Conservation (phyloP, 1,139 yeast genomes). For the Sugiyamaella pinicola region DNA sequence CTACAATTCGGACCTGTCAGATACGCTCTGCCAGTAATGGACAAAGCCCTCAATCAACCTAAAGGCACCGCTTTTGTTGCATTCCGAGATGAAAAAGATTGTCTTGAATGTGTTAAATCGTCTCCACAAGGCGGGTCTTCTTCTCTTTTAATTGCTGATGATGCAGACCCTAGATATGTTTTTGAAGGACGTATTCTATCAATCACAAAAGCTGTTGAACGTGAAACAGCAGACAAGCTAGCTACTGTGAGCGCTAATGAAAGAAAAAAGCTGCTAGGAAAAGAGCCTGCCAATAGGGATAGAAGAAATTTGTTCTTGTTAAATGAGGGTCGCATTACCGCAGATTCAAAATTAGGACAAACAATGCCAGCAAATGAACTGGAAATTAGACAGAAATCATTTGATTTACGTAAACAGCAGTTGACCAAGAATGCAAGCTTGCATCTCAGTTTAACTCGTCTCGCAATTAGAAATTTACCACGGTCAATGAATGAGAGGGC, state of each 20-base stretch:
- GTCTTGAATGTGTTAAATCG: conserved; percentile 64
- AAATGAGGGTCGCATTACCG: conserved; percentile 91
- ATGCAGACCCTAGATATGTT: conserved; percentile 84
- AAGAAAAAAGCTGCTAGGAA: conserved; percentile 77
- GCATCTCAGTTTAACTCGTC: conserved; percentile 87
- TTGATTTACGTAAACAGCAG: conserved; percentile 83
- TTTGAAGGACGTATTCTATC: conserved; percentile 90
- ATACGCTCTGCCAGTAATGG: conserved; percentile 92
- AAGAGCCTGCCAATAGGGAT: conserved; percentile 77
- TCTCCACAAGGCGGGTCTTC: conserved; percentile 78
- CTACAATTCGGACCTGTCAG: conserved; percentile 81
- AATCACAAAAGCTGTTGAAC: conserved; percentile 79
- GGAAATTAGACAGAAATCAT: conserved; percentile 87
- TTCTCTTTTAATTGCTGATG: conserved; percentile 86
- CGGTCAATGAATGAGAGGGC: conserved; percentile 88
- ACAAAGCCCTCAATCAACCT: conserved; percentile 80
- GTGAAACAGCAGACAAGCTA: conserved; percentile 78
- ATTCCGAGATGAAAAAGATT: conserved; percentile 63
- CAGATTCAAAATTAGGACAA: conserved; percentile 76
- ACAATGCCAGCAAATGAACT: conserved; percentile 69
- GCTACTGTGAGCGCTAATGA: conserved; percentile 73
- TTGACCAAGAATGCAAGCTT: conserved; percentile 86
- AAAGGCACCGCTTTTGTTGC: conserved; percentile 97
- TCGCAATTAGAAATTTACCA: conserved; percentile 92
- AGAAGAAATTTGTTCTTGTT: conserved; percentile 80